These are phyloP conservation scores for Mycena filopes DNA, from an alignment of 768 basidiomycete genomes.

Conservation along the genomic window DNA sequence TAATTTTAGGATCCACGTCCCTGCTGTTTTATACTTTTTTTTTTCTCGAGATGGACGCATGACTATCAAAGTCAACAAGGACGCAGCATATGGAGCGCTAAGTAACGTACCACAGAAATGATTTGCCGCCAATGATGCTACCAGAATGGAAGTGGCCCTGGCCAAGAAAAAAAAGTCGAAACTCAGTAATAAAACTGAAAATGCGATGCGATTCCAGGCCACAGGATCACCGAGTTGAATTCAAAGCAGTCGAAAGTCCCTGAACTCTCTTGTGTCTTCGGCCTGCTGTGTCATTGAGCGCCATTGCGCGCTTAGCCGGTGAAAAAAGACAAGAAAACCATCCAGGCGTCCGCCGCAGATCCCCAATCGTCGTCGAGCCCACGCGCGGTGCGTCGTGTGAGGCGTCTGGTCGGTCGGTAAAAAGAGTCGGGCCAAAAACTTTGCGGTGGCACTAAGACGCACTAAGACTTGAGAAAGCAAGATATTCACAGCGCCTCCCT, in stretches of 20 bases:
- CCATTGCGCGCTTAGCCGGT: neutral
- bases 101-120: conserved; percentile 6
- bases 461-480: conserved; percentile 9
- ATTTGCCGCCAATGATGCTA: conserved; percentile 15
- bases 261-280: neutral
- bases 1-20: neutral
- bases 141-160: conserved; percentile 12
- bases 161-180: neutral
- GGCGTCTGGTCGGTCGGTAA: neutral
- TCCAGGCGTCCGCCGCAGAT: neutral
- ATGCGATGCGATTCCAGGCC: neutral
- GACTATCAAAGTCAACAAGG: conserved; percentile 18
- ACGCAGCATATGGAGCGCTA: conserved; percentile 15
- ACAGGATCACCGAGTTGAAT: no score
- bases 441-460: conserved; percentile 5
- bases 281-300: neutral
- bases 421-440: conserved; percentile 12
- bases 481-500: conserved; percentile 27
- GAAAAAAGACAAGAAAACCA: no score
- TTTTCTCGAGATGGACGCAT: neutral
- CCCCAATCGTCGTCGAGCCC: conserved; percentile 13
- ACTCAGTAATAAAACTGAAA: neutral
- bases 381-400: neutral
- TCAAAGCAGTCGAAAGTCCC: conserved; percentile 8
- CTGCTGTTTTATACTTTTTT: conserved; percentile 1